Percentiles rank a stretch among this genome's conserved stretches.
These are phyloP conservation scores for Carex parvula DNA, from an alignment of 176 grass and related monocot genomes.

Conservation along the genomic window DNA sequence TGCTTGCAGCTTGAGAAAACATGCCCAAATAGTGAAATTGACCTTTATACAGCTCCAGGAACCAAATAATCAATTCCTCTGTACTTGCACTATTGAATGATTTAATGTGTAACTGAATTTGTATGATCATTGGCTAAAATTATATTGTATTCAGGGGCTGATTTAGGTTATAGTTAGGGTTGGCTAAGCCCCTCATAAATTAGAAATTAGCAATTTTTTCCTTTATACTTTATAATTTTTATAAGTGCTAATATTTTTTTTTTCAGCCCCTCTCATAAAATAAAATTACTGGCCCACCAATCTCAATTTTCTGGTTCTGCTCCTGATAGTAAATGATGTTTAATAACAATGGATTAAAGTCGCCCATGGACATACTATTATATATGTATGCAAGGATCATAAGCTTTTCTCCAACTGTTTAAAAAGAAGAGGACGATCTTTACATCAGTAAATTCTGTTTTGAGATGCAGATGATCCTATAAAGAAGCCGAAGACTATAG, in stretches of 20 bases:
- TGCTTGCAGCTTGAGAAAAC: background rate
- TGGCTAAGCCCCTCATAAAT: no score
- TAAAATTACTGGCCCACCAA: no score
- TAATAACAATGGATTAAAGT: background rate
- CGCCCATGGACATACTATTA: background rate
- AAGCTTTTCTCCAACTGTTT: background rate
- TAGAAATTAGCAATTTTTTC: no score
- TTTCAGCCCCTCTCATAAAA: no score
- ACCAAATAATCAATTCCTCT: background rate
- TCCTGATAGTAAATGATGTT: background rate
- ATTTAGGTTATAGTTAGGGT: no score
- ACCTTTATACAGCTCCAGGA: no score
- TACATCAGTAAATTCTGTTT: background rate
- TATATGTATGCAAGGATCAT: background rate
- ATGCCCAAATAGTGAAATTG: background rate
- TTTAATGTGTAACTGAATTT: background rate
- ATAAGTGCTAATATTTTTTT: no score
- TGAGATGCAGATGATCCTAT: slow-evolving; percentile 41
- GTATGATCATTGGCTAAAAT: background rate
- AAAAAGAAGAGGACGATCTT: background rate
- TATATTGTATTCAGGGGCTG: background rate
- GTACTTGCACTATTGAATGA: background rate
- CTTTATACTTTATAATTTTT: no score
- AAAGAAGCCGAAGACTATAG: slow-evolving; percentile 61
- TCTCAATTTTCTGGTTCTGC: no score